Evolutionary conservation across 768 basidiomycete species (phyloP).

Genomic region (Lanmaoa rubissima): DNA sequence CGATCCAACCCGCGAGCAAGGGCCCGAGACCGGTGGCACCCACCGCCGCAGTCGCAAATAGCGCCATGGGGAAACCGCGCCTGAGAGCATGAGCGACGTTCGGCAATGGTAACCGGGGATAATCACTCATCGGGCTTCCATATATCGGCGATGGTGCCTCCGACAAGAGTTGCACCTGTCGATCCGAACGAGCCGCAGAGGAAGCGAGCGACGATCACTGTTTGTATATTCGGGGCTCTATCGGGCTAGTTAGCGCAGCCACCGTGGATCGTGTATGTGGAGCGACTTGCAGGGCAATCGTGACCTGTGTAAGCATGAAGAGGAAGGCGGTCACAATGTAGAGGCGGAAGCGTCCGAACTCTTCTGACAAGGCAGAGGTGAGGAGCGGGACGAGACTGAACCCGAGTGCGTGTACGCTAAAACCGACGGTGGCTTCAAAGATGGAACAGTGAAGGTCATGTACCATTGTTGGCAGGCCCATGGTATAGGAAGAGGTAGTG

Average conservation of each 20-base stretch:
- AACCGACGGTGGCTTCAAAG: constrained; percentile 47
- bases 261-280: background rate
- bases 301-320: constrained; percentile 52
- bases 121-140: constrained; percentile 61
- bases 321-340: constrained; percentile 51
- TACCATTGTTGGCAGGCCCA: constrained; percentile 59
- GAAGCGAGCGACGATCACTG: constrained; percentile 65
- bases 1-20: constrained; percentile 63
- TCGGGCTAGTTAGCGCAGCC: constrained; percentile 1
- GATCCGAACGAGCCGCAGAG: constrained; percentile 66
- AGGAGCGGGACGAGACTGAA: constrained; percentile 64
- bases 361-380: constrained; percentile 69
- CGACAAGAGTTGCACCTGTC: constrained; percentile 70
- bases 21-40: constrained; percentile 65
- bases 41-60: constrained; percentile 63
- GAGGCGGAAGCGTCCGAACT: constrained; percentile 63
- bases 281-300: constrained; percentile 29
- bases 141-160: constrained; percentile 71
- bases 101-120: background rate
- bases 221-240: constrained; percentile 49
- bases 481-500: constrained; percentile 48
- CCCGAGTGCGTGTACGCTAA: constrained; percentile 55
- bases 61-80: constrained; percentile 75
- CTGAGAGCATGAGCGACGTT: constrained; percentile 35
- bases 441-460: constrained; percentile 41